Evolutionary conservation across 2,329 filamentous ascomycete species (phyloP), one percentile per base, ranked within the genome.

Genomic region (Xylaria sp.): DNA sequence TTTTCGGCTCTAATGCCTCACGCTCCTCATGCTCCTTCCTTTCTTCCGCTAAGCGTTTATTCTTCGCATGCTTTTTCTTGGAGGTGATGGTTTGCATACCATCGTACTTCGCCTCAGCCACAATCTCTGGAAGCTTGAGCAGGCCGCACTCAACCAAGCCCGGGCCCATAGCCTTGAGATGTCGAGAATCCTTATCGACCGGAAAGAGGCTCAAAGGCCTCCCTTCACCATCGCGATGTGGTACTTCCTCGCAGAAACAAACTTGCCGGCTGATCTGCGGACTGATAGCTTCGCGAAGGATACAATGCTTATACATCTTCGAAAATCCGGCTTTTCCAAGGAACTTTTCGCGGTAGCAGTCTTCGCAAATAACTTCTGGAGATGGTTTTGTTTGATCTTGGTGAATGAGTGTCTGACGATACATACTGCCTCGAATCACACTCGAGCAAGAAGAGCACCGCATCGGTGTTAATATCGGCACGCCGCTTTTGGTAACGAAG

Each of bases 341-440:
- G 23, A 48, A 57, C 30, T 41, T 63, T 13, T 63, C 52, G 50
- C 52, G 60, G 50, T 63, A 63, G 23, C 60, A 63, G 30, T 63
- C 52, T 39, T 63, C 60, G 23, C 60, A 63, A 39, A 63, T 36
- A n/a, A 10, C 15, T 56, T 60, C 30, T 7, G 30, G 23, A 0
- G 53, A 5, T 20, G 32, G 12, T 9, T 28, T 30, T 13, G 36
- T 25, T 39, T 41, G n/a, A 8, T 20, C 39, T 41, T 57, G n/a
- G 18, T 15, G 15, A 23, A 45, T 34, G 50, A 25, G 18, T 25
- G 36, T 43, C 23, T 23, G 50, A 32, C 52, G 60, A 39, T 63
- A 57, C 60, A 63, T 63, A 41, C 60, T 63, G 15, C 60, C 30
- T 50, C 60, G 60, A 63, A 63, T 50, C 28, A 57, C 30, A 23